A percentile compares a stretch with the other conserved stretches of the same genome.
Conservation (phyloP, 2,329 filamentous ascomycete species). For the Ceratocystis eucalypticola region DNA sequence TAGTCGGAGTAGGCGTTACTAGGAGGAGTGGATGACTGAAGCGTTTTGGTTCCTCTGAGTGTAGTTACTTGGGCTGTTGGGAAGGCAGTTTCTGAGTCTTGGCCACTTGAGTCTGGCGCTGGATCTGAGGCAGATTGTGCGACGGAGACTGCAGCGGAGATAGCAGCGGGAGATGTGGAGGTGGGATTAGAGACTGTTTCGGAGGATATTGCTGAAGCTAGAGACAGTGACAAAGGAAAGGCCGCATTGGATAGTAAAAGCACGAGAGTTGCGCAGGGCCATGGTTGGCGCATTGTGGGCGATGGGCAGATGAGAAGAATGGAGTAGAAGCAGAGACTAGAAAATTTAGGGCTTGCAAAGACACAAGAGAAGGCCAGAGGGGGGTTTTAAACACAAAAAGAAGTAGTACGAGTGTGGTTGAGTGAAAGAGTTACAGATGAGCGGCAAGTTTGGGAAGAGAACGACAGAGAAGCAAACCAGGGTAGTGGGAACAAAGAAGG, state of each 20-base stretch:
- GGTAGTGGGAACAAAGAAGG: not conserved
- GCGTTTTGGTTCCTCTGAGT: constrained; percentile 29
- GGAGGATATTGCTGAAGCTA: not conserved
- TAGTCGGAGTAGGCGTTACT: constrained; percentile 35
- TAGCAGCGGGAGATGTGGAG: constrained; percentile 5
- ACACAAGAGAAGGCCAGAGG: not conserved
- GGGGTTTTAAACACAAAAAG: not conserved
- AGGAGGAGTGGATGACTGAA: constrained; percentile 30
- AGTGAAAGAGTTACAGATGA: not conserved
- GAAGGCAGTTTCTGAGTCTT: not conserved
- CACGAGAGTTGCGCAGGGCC: constrained; percentile 3
- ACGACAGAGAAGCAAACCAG: not conserved
- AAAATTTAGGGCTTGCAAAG: not conserved
- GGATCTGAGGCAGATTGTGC: not conserved
- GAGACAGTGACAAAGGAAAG: not conserved
- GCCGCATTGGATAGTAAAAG: not conserved
- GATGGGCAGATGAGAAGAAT: not conserved
- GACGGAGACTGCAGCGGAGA: not conserved
- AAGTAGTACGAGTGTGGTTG: not conserved
- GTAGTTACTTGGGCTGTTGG: constrained; percentile 27
- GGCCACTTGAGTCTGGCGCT: not conserved
- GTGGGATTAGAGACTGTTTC: not conserved
- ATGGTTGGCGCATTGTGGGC: constrained; percentile 6
- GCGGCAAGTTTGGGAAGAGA: not conserved
- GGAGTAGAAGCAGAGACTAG: not conserved